Evolutionary conservation across 148 eudicot genomes (phyloP), one percentile per base, ranked within the genome.

Genomic region (Limonium bicolor): DNA sequence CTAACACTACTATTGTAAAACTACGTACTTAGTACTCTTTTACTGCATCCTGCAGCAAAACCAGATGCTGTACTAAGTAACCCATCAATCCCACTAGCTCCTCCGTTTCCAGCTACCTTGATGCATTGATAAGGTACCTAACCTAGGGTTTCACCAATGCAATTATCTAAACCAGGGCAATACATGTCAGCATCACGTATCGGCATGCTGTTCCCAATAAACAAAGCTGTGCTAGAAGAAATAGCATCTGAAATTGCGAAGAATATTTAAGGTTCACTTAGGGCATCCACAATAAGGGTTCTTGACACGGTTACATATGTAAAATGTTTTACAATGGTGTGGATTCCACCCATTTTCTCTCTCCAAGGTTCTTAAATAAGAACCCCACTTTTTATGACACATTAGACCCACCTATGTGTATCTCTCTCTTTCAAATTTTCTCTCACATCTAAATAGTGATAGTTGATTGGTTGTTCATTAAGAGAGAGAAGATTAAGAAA

Each of bases 31-130:
- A 74, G 77, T 56, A 90, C 97, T 56, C 80, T 48, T 78, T 78
- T 90, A 56, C 76, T 71, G 76, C 74, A 70, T 60, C 99, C 99
- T 55, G 71, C 85, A 42, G 99, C 73, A 63, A 80, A 85, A 43
- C 99, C 99, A 59, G 66, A 31, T 37, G 95, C 93, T 21, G 93
- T 78, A 60, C 99, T 90, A 45, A 90, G 71, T 69, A 90, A 61
- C 71, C 99, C 99, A 69, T 90, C 99, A 55, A 90, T 90, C 27
- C 99, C 99, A 69, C 99, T 85, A 55, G 99, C 95, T 55, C 99
- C 99, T 62, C 99, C 63, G 50, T 90, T 90, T 54, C 78, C 85
- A 28, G 71, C 76, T 35, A 85, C 74, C 60, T 65, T 80, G 51
- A 81, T 72, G 65, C 70, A 43, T 9, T 64, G 71, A 61, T 73